These are phyloP conservation scores for Aegilops sharonensis DNA, from an alignment of 176 grass and related monocot genomes.

Conservation along the genomic window DNA sequence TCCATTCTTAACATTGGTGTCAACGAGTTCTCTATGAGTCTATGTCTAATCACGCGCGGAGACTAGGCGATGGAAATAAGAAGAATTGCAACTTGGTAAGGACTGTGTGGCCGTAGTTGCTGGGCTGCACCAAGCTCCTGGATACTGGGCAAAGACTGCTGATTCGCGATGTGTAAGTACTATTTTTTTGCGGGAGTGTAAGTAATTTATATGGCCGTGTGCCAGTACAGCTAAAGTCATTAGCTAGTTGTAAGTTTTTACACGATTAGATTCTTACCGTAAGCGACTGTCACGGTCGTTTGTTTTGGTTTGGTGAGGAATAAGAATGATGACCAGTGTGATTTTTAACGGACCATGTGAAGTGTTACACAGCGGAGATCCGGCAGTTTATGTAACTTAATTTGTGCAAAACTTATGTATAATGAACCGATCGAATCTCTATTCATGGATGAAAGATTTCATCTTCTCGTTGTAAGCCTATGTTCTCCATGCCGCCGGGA, in stretches of 20 bases:
- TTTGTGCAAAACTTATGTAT: neutral
- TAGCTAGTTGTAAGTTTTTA: neutral
- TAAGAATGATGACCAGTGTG: neutral
- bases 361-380: neutral
- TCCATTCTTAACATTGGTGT: slow-evolving; percentile 37
- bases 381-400: neutral
- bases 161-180: neutral
- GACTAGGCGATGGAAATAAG: neutral
- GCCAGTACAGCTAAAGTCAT: neutral
- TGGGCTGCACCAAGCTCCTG: neutral
- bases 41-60: neutral
- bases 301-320: neutral
- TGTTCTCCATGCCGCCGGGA: neutral
- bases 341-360: neutral
- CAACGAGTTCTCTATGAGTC: neutral
- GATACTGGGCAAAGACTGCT: neutral
- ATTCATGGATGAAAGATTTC: neutral
- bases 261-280: neutral
- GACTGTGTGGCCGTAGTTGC: neutral
- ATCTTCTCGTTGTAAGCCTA: neutral
- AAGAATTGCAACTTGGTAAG: neutral
- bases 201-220: neutral
- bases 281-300: neutral
- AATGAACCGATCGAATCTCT: neutral
- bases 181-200: neutral